Evolutionary conservation across 2,329 filamentous ascomycete genomes (phyloP), one percentile per base, ranked within the genome.

Genomic region (Ceratocystiopsis sp.): DNA sequence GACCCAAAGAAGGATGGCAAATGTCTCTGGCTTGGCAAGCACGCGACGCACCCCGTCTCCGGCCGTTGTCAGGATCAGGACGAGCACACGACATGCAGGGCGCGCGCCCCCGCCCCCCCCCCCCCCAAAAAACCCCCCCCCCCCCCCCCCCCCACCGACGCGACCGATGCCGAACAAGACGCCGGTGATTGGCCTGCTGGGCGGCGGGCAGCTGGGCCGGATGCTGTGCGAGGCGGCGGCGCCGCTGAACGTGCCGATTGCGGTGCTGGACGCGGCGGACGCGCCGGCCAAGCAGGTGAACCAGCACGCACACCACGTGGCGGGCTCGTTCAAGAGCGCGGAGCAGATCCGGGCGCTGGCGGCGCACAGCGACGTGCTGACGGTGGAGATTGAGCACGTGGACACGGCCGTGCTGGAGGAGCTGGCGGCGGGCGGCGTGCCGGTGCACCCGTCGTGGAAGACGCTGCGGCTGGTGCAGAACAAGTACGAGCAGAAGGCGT

Each of bases 311-410:
- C 67, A 70, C 49, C 85, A 95, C 57, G 74, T 94, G 45, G 72
- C 77, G 16, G 89, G 87, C 45, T 93, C 86, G 0, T 95, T 94
- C 70, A 87, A 85, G 57, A 81, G 94, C 51, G 67, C 79, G 0
- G 73, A 74, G 33, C 80, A 83, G 50, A 86, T 96, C 50, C 75
- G 78, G 37, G 70, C 84, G 58, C 68, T 96, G n/a, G 86, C 89
- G 2, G 63, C 71, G 35, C 63, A 68, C 33, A 85, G 78, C 53
- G 84, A 93, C 57, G 75, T 93, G 15, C 67, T 95, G 48, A 95
- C 86, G 0, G 84, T 93, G 14, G 89, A 96, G 61, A 95, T 94
- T 50, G 89, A 96, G 66, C 89, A 95, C 61, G 81, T 95, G 46
- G 77, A 95, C 59, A 91, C 85, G n/a, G 69, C 84, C 42, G 80